Evolutionary conservation across 441 rosid genomes (phyloP), one percentile per base, ranked within the genome.

Genomic region (Biscutella laevigata): DNA sequence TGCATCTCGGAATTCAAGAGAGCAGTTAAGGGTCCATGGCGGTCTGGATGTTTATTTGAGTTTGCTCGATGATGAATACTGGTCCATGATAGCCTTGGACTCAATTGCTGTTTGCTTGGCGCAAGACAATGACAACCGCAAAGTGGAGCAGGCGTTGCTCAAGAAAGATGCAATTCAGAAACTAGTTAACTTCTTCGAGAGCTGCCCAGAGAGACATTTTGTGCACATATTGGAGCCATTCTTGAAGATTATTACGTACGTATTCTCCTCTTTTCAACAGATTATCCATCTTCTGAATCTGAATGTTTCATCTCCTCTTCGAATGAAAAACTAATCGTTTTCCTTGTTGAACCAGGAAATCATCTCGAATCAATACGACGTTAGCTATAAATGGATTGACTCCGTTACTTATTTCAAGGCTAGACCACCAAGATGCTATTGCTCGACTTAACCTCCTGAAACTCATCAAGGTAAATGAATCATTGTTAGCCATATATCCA

Each of bases 61-160:
- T 73, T 79, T 92, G 64, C 97, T 92, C 46, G 88, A 88, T 59
- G 95, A 92, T 27, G 83, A 76, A 48, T 44, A 67, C 26, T 92
- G 99, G 99, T 88, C 95, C 3, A 88, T 78, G 55, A 80, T 84
- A 27, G 99, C 99, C 63, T 74, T 92, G 67, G 99, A 92, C 58
- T 88, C 99, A 5, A 84, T 92, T 56, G 99, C 97, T 62, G 95
- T 86, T 55, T 92, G 99, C 78, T 73, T 92, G 80, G 97, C 95
- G 48, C 95, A 74, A 75, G 99, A 92, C 81, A 92, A 79, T 68
- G 98, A 92, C 76, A 77, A 70, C 60, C 89, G 83, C 71, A 88
- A 84, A 68, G 97, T 88, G 63, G 99, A 92, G 69, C 97, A 92
- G 55, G 86, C 95, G 28, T 67, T 92, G 77, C 78, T 92, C 22